Evolutionary conservation across 2,329 filamentous ascomycete genomes (phyloP), one percentile per base, ranked within the genome.

Genomic region (Alternaria sp.): DNA sequence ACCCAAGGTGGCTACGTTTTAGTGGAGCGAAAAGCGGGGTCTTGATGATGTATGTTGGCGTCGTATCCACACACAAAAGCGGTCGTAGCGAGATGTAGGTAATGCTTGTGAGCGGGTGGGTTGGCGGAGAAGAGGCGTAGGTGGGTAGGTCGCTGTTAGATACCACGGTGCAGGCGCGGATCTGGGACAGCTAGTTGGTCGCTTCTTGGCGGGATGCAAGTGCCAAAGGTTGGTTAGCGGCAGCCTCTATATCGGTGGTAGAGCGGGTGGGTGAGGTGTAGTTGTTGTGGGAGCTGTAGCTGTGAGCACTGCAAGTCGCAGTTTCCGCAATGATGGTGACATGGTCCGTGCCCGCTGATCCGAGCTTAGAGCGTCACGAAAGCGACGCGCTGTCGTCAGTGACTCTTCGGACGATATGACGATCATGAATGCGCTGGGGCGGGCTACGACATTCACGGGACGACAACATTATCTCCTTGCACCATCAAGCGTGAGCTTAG

Each of bases 131-230:
- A 71, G 64, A 63, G 64, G 59, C 51, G 57, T 58, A 59, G 56
- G 56, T 58, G 62, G 63, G 60, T 57, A 54, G 34, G 55, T 62
- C 45, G 65, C 64, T 62, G 57, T 43, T 44, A 54, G 66, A 72
- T 62, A 62, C 63, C 75, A 75, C 76, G 76, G 75, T 78, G 75
- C 75, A 78, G 75, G 75, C 75, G 75, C 67, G 74, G 67, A 56
- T 68, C 67, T 72, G 57, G 60, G 59, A 59, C 62, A 60, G 67
- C 59, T 60, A 59, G 58, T 49, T 54, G 55, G 49, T 41, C 20
- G 38, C 56, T 45, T 59, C 51, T 16, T 56, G 63, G 56, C 52
- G 45, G 60, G 34, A 48, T 54, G 60, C 43, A 28, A 56, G 57
- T 58, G 60, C 63, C 56, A 64, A 55, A 60, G 61, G 50, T 52